Conservation (phyloP, 495 filamentous ascomycete species). For the Lophiotrema nucula region DNA sequence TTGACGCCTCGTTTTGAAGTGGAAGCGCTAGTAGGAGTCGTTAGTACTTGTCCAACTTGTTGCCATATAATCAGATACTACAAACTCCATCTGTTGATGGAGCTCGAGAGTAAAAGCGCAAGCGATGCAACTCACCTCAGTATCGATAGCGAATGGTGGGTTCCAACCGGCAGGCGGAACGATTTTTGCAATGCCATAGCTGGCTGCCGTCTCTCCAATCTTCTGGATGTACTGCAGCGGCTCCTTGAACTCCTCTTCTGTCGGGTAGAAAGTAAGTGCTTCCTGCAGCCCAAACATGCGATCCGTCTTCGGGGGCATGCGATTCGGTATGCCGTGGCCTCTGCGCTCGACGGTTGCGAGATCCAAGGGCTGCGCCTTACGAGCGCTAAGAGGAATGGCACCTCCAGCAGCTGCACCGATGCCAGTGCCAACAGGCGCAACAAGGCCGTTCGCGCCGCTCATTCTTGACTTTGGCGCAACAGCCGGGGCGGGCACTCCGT, state of each 20-base stretch:
- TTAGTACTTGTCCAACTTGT: constrained; percentile 34
- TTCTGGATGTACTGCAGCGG: constrained; percentile 89
- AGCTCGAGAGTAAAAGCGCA: too few species aligned
- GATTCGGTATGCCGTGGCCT: constrained; percentile 69
- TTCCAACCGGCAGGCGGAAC: constrained; percentile 93
- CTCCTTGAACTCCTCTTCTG: constrained; percentile 90
- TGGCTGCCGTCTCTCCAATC: constrained; percentile 76
- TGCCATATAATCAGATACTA: too few species aligned
- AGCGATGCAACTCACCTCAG: constrained; percentile 81
- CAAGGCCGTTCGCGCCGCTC: constrained; percentile 8
- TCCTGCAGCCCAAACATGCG: constrained; percentile 83
- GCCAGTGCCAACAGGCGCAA: constrained; percentile 8
- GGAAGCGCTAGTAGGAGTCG: constrained; percentile 96
- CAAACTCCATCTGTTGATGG: too few species aligned
- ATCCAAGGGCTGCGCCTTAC: constrained; percentile 72
- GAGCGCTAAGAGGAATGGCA: constrained; percentile 61
- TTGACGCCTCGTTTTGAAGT: constrained; percentile 94
- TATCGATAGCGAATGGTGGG: constrained; percentile 92
- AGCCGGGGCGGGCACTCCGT: constrained; percentile 22
- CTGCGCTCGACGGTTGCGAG: constrained; percentile 87
- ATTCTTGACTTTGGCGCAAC: constrained; percentile 25
- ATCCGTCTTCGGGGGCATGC: constrained; percentile 71
- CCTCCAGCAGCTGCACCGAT: constrained; percentile 28
- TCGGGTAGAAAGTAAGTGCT: constrained; percentile 88
- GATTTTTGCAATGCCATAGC: constrained; percentile 92